Percentiles rank a stretch among this genome's conserved stretches.
These are phyloP conservation scores for Capsella bursapastoris DNA, from an alignment of 345 rosid genomes.

Conservation along the genomic window DNA sequence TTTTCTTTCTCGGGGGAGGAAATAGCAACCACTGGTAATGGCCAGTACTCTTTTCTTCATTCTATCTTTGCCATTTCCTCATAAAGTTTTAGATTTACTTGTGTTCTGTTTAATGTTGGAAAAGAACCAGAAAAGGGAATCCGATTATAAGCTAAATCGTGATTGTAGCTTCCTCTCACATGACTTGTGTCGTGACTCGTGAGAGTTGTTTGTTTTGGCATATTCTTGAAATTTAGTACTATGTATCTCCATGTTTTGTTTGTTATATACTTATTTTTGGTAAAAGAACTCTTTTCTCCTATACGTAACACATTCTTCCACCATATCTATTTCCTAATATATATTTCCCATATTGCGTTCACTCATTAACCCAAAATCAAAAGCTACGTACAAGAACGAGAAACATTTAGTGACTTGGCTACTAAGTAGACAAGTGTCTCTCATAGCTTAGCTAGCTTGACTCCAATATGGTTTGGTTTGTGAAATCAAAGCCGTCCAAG, in stretches of 20 bases:
- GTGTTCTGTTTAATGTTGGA: slow-evolving; percentile 34
- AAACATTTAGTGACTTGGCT: neutral
- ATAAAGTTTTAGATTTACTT: neutral
- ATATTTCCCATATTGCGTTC: neutral
- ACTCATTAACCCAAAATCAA: too few relatives aligned
- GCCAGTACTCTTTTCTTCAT: slow-evolving; percentile 28
- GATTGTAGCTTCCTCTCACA: slow-evolving; percentile 36
- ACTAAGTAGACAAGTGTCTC: neutral
- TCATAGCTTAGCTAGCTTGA: neutral
- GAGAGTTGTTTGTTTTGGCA: slow-evolving; percentile 24
- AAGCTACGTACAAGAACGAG: neutral
- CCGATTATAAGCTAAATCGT: slow-evolving; percentile 41
- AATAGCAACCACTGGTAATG: slow-evolving; percentile 1
- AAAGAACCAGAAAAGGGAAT: slow-evolving; percentile 33
- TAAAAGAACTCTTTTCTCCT: neutral
- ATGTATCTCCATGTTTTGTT: neutral
- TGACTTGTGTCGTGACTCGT: slow-evolving; percentile 2
- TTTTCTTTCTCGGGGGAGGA: neutral
- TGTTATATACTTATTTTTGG: neutral
- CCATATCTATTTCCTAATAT: neutral
- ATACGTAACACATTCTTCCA: neutral
- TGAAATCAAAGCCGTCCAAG: slow-evolving; percentile 37
- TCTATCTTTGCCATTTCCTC: slow-evolving; percentile 19
- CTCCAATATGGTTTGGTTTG: neutral
- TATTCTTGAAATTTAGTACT: slow-evolving; percentile 11